Percentiles rank a stretch among this genome's conserved stretches.
These are phyloP conservation scores for Claviceps humidiphila DNA, from an alignment of 2,329 filamentous ascomycete species.

Conservation along the genomic window DNA sequence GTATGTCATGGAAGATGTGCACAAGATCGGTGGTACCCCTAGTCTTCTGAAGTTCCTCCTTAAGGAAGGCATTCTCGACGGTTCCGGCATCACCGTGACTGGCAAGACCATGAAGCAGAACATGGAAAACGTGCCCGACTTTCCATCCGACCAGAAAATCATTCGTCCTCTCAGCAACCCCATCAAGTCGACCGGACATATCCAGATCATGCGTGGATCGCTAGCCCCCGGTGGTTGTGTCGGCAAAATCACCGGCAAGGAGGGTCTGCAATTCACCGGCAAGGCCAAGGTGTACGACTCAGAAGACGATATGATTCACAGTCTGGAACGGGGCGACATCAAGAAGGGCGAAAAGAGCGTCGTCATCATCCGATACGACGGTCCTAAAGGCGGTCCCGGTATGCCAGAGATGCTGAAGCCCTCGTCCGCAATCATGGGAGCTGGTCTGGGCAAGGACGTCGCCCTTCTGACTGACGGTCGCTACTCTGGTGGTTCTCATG, in stretches of 20 bases:
- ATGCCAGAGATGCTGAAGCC: constrained; percentile 96
- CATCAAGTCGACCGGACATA: constrained; percentile 76
- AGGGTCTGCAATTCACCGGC: constrained; percentile 71
- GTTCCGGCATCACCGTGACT: constrained; percentile 69
- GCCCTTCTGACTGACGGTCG: constrained; percentile 63
- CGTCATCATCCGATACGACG: constrained; percentile 83
- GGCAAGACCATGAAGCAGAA: constrained; percentile 85
- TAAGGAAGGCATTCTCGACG: constrained; percentile 69
- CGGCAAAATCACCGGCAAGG: constrained; percentile 89
- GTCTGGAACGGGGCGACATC: constrained; percentile 64
- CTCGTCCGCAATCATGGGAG: constrained; percentile 85
- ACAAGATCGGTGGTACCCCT: constrained; percentile 77
- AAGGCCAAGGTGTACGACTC: constrained; percentile 75
- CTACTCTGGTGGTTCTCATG: constrained; percentile 72
- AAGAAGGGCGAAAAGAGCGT: constrained; percentile 81
- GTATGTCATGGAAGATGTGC: constrained; percentile 74
- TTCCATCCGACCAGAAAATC: constrained; percentile 65
- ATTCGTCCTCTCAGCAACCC: constrained; percentile 71
- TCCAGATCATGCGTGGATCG: constrained; percentile 77
- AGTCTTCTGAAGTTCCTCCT: constrained; percentile 79
- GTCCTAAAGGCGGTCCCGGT: constrained; percentile 82
- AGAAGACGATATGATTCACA: constrained; percentile 66
- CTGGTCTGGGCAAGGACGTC: constrained; percentile 63
- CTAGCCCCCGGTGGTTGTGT: constrained; percentile 78
- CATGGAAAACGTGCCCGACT: constrained; percentile 58